Evolutionary conservation across 2,329 filamentous ascomycete genomes (phyloP), one percentile per base, ranked within the genome.

Genomic region (Alternaria viburni): DNA sequence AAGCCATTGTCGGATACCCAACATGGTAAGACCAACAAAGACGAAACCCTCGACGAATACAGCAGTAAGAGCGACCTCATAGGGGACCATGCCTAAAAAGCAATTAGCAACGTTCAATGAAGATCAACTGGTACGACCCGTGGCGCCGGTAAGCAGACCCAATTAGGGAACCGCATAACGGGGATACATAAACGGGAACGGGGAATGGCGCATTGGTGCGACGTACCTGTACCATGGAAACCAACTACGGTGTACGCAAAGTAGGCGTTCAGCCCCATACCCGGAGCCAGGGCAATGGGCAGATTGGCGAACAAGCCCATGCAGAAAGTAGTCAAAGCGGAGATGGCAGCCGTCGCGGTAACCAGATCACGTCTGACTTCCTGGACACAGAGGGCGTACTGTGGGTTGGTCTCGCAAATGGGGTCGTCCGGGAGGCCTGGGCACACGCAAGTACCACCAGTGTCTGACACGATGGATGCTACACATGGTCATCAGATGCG

Each of bases 21-120:
- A 88, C 10, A 91, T 79, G 2, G 93, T 93, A 44, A 97, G 86
- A 4, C 83, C 91, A 54, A 96, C 88, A 81, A 97, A 97, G 65
- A 96, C 89, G 78, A 91, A 92, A 41, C 93, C 93, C 79, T 97
- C 93, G 13, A 96, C 90, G 76, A 97, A 96, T 69, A 96, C 93
- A 57, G 93, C 93, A 5, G 93, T 96, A 41, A 96, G 82, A 32
- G 93, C 93, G 45, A 94, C 86, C 57, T 86, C 79, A 76, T 92
- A 97, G 1, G 92, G 88, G 9, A 96, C 89, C 36, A 86, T 84
- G 3, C 76, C 75, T 74, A 49, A 45, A 68, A 64, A 59, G 54
- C 32, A 68, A 68, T 76, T 50, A 73, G 69, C 50, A 57, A 36
- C 21, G 59, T 64, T 58, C 63, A 57, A 54, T 43, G 19, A 28